Conservation (phyloP, 2,329 filamentous ascomycete species). For the Zasmidium cellare region DNA sequence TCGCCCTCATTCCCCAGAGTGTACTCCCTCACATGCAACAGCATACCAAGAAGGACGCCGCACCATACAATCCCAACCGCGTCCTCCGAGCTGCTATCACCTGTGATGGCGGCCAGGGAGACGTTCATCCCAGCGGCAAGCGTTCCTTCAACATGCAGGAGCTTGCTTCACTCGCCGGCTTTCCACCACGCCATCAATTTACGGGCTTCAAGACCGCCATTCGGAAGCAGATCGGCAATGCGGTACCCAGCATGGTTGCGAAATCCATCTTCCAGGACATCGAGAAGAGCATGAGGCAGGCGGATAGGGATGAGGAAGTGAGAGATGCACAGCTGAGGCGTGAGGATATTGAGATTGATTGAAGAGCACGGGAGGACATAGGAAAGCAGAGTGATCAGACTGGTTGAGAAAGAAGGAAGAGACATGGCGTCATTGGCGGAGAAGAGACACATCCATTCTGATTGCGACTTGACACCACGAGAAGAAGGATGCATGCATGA, state of each 20-base stretch:
- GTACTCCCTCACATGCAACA: constrained; percentile 19
- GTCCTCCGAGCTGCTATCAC: constrained; percentile 63
- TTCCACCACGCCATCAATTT: constrained; percentile 64
- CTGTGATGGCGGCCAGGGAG: constrained; percentile 57
- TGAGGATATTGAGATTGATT: neutral
- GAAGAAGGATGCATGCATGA: too few species aligned
- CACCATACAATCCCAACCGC: constrained; percentile 48
- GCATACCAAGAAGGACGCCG: neutral
- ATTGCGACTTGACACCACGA: too few species aligned
- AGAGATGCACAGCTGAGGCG: neutral
- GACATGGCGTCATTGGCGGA: too few species aligned
- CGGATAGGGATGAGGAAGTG: neutral
- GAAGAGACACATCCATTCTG: too few species aligned
- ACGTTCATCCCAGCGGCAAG: constrained; percentile 65
- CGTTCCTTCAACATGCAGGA: constrained; percentile 68
- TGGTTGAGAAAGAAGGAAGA: neutral
- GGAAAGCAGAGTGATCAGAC: neutral
- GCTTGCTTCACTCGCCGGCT: constrained; percentile 68
- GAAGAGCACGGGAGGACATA: neutral
- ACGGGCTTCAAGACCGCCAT: constrained; percentile 38
- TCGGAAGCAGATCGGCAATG: constrained; percentile 73
- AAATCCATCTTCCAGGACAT: constrained; percentile 17
- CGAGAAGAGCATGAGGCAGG: constrained; percentile 4
- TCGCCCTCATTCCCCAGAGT: constrained; percentile 25
- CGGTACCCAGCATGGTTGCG: constrained; percentile 56